Conservation (phyloP, 495 filamentous ascomycete genomes). For the Xanthoparmelia taractica region DNA sequence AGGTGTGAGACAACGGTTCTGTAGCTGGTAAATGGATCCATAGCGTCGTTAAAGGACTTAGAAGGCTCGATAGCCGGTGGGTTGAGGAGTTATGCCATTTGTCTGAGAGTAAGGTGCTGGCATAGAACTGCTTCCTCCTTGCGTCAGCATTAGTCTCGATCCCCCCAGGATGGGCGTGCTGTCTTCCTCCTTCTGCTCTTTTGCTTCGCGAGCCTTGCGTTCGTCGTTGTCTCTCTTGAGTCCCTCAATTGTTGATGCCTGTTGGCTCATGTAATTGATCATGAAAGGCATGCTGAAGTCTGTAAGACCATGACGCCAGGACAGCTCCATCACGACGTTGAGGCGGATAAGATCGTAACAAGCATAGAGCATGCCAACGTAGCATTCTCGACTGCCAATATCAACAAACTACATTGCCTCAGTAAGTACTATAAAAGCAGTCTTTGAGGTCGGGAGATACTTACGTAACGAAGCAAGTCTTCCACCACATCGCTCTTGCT, state of each 20-base stretch:
- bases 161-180: constrained; percentile 88
- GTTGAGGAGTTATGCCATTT: constrained; percentile 74
- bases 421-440: constrained; percentile 19
- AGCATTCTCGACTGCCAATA: constrained; percentile 97
- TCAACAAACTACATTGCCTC: constrained; percentile 72
- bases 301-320: constrained; percentile 88
- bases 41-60: constrained; percentile 26
- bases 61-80: constrained; percentile 64
- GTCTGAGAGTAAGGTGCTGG: constrained; percentile 53
- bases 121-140: constrained; percentile 65
- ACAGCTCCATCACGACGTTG: constrained; percentile 87
- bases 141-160: constrained; percentile 94
- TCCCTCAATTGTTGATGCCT: constrained; percentile 72
- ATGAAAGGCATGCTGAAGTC: constrained; percentile 99
- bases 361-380: constrained; percentile 96
- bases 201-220: constrained; percentile 80
- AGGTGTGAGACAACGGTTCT: neutral
- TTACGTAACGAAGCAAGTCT: constrained; percentile 91
- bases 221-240: constrained; percentile 97
- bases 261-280: constrained; percentile 94
- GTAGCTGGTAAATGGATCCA: neutral
- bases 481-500: constrained; percentile 86
- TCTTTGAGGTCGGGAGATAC: constrained; percentile 33
- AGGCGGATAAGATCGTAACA: constrained; percentile 97
- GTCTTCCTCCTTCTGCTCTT: constrained; percentile 82